A percentile compares a stretch with the other conserved stretches of the same genome.
Conservation (phyloP, 352 stramenopile species). For the Globisporangium spinosum region DNA sequence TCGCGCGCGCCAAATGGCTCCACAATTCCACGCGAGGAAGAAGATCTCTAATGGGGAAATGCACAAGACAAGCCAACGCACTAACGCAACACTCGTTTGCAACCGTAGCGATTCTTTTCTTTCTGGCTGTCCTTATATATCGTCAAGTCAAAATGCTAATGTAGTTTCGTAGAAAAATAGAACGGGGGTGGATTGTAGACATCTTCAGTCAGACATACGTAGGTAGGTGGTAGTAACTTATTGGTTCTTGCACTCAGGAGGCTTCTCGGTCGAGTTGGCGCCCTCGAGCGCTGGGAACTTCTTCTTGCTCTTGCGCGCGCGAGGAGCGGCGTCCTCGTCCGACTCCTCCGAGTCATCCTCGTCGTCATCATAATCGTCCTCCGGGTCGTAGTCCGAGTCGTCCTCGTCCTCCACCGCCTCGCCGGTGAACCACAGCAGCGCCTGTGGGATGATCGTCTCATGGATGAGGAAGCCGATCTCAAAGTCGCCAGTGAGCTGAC, state of each 20-base stretch:
- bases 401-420: slow-evolving; percentile 65
- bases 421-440: slow-evolving; percentile 84
- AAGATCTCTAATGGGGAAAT: not conserved
- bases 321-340: slow-evolving; percentile 42
- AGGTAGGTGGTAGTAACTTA: slow-evolving; percentile 33
- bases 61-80: not conserved
- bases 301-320: slow-evolving; percentile 56
- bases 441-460: slow-evolving; percentile 86
- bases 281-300: slow-evolving; percentile 73
- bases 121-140: slow-evolving; percentile 8
- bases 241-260: slow-evolving; percentile 89
- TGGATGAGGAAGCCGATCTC: slow-evolving; percentile 87
- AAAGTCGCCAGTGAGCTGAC: slow-evolving; percentile 78
- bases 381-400: slow-evolving; percentile 79
- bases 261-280: slow-evolving; percentile 71
- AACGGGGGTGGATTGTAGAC: slow-evolving; percentile 7
- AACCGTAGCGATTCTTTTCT: not conserved
- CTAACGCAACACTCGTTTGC: not conserved
- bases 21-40: not conserved
- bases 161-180: slow-evolving; percentile 10
- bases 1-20: not conserved
- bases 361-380: slow-evolving; percentile 64
- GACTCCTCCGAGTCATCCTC: slow-evolving; percentile 59
- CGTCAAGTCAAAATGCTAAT: slow-evolving; percentile 14
- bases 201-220: not conserved